Percentiles rank a stretch among this genome's conserved stretches.
These are phyloP conservation scores for Penicillium freii DNA, from an alignment of 2,329 filamentous ascomycete genomes.

Conservation along the genomic window DNA sequence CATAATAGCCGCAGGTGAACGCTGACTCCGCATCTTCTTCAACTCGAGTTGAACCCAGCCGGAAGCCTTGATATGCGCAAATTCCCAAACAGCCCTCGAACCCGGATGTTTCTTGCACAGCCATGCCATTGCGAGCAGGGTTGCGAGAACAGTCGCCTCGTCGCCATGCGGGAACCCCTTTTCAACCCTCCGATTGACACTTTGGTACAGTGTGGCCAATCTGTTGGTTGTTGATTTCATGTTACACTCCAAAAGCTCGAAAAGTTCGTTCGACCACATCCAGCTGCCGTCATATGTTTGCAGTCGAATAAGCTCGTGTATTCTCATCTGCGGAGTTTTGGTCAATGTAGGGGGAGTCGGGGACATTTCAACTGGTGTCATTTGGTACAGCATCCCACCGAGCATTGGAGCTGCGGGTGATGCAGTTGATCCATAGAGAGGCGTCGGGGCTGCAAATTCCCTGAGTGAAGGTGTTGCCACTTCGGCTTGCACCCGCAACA, in stretches of 20 bases:
- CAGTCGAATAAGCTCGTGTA: conserved; percentile 49
- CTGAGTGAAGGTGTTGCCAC: too few relatives aligned
- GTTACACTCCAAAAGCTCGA: conserved; percentile 19
- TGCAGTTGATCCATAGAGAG: too few relatives aligned
- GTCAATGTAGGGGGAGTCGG: neutral
- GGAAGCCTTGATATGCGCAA: conserved; percentile 19
- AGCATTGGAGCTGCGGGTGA: neutral
- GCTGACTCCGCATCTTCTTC: neutral
- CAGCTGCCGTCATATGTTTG: conserved; percentile 60
- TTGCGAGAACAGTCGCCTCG: conserved; percentile 8
- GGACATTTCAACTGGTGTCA: neutral
- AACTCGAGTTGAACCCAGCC: conserved; percentile 8
- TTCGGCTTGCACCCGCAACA: too few relatives aligned
- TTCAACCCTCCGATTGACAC: neutral
- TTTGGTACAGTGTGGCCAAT: neutral
- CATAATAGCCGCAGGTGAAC: neutral
- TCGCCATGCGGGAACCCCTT: neutral
- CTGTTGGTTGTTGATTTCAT: neutral
- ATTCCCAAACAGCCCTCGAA: conserved; percentile 14
- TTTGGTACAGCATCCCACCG: neutral
- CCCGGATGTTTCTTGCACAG: conserved; percentile 3
- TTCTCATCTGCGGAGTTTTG: neutral
- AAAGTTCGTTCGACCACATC: conserved; percentile 35
- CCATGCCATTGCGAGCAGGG: conserved; percentile 15
- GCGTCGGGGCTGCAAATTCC: neutral